Evolutionary conservation across 192 early-diverging fungal genomes (phyloP).

Genomic region (Backusella parvicylindrica): DNA sequence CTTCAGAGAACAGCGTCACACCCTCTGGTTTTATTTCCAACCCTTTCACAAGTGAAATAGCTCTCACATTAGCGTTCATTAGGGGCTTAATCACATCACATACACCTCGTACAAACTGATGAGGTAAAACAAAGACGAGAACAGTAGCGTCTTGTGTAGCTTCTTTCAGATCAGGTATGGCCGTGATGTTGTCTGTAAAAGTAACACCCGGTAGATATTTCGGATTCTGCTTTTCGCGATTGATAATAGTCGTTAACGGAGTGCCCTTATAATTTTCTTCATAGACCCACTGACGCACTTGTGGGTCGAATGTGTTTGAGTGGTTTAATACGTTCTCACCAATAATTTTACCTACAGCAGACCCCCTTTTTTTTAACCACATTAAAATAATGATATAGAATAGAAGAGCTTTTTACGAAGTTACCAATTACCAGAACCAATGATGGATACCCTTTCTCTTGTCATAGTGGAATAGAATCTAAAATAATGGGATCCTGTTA

Average conservation of each 20-base stretch:
- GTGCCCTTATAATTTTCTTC: slow-evolving; percentile 85
- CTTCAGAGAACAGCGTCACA: slow-evolving; percentile 74
- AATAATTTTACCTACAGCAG: slow-evolving; percentile 87
- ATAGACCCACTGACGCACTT: slow-evolving; percentile 94
- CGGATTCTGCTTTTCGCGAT: slow-evolving; percentile 86
- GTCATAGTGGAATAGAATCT: slow-evolving; percentile 19
- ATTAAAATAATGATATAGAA: background rate
- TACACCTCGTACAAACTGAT: slow-evolving; percentile 83
- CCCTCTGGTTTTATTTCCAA: slow-evolving; percentile 74
- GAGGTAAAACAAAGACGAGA: slow-evolving; percentile 92
- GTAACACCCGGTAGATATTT: slow-evolving; percentile 82
- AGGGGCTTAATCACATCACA: slow-evolving; percentile 75
- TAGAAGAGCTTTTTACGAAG: background rate
- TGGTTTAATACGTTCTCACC: slow-evolving; percentile 74
- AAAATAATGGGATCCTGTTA: background rate
- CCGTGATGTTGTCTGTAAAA: slow-evolving; percentile 80
- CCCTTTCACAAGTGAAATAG: slow-evolving; percentile 94
- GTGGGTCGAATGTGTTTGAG: slow-evolving; percentile 57
- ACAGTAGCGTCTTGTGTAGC: slow-evolving; percentile 79
- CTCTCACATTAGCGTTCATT: slow-evolving; percentile 64
- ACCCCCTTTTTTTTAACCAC: slow-evolving; percentile 63
- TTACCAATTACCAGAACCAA: slow-evolving; percentile 96
- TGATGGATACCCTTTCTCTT: slow-evolving; percentile 80
- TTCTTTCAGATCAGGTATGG: slow-evolving; percentile 75
- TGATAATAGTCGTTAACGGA: slow-evolving; percentile 88